These are phyloP conservation scores for Cymodocea nodosa DNA, from an alignment of 116 monocot genomes.

Conservation along the genomic window DNA sequence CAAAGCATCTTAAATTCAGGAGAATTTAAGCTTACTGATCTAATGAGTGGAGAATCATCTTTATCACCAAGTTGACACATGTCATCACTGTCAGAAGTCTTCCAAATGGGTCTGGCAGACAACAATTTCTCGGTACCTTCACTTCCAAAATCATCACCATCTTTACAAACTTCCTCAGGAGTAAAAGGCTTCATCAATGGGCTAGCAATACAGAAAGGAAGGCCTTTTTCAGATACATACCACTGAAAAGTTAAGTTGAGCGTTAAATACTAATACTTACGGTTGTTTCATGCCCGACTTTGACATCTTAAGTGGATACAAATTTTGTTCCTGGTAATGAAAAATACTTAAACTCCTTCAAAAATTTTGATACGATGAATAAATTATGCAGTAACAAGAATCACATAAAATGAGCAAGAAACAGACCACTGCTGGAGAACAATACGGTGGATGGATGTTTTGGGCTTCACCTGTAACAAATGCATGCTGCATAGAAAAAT, in stretches of 20 bases:
- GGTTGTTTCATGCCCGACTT: not conserved
- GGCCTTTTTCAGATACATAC: not conserved
- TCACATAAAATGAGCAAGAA: not conserved
- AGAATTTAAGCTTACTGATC: constrained; percentile 36
- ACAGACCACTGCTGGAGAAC: constrained; percentile 31
- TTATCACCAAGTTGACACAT: constrained; percentile 57
- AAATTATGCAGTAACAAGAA: not conserved
- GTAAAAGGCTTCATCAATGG: constrained; percentile 10
- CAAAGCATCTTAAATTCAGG: too few relatives aligned
- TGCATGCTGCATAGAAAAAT: constrained; percentile 49
- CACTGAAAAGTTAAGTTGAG: not conserved
- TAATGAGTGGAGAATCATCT: constrained; percentile 36
- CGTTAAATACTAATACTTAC: not conserved
- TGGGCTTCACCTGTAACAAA: constrained; percentile 62
- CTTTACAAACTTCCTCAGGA: constrained; percentile 12
- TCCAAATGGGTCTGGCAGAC: constrained; percentile 42
- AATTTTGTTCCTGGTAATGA: not conserved
- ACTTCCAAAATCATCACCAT: constrained; percentile 10
- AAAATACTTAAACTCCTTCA: not conserved
- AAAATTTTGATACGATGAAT: not conserved
- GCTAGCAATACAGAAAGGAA: constrained; percentile 4
- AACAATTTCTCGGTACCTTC: constrained; percentile 22
- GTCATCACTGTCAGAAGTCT: constrained; percentile 30
- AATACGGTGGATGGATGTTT: constrained; percentile 25
- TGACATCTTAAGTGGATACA: not conserved